Evolutionary conservation across 2,329 filamentous ascomycete species (phyloP).

Genomic region (Calonectria ilicicola): DNA sequence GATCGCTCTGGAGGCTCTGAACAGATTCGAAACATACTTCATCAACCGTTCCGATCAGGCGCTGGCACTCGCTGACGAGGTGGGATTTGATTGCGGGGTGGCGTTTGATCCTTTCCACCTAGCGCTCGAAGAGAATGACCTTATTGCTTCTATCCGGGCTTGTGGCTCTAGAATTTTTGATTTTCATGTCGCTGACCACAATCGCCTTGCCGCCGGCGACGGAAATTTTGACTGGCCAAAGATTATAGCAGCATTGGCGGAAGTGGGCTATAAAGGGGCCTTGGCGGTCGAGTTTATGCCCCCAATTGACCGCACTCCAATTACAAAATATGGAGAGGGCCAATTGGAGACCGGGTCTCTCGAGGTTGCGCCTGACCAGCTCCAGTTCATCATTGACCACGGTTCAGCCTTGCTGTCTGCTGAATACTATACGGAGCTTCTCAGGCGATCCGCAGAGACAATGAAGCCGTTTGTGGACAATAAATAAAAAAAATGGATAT

Average conservation of each 20-base stretch:
- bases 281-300: slow-evolving; percentile 36
- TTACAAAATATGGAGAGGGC: slow-evolving; percentile 20
- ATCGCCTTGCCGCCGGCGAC: slow-evolving; percentile 30
- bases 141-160: slow-evolving; percentile 24
- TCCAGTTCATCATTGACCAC: slow-evolving; percentile 35
- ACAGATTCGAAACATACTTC: slow-evolving; percentile 39
- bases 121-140: slow-evolving; percentile 30
- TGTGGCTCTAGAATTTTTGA: slow-evolving; percentile 27
- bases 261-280: slow-evolving; percentile 27
- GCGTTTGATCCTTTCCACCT: slow-evolving; percentile 35
- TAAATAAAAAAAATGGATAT: neutral
- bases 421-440: slow-evolving; percentile 25
- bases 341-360: slow-evolving; percentile 25
- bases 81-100: slow-evolving; percentile 26
- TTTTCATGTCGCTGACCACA: slow-evolving; percentile 34
- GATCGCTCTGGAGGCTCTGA: slow-evolving; percentile 34
- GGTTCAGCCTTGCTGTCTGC: slow-evolving; percentile 29
- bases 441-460: slow-evolving; percentile 24
- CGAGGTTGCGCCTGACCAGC: slow-evolving; percentile 25
- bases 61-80: slow-evolving; percentile 31
- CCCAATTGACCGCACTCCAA: slow-evolving; percentile 30
- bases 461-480: slow-evolving; percentile 7
- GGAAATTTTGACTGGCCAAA: slow-evolving; percentile 31
- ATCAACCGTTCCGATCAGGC: slow-evolving; percentile 34
- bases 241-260: slow-evolving; percentile 22